Evolutionary conservation across 2,329 filamentous ascomycete genomes (phyloP), one percentile per base, ranked within the genome.

Genomic region (Talaromyces amestolkiae): DNA sequence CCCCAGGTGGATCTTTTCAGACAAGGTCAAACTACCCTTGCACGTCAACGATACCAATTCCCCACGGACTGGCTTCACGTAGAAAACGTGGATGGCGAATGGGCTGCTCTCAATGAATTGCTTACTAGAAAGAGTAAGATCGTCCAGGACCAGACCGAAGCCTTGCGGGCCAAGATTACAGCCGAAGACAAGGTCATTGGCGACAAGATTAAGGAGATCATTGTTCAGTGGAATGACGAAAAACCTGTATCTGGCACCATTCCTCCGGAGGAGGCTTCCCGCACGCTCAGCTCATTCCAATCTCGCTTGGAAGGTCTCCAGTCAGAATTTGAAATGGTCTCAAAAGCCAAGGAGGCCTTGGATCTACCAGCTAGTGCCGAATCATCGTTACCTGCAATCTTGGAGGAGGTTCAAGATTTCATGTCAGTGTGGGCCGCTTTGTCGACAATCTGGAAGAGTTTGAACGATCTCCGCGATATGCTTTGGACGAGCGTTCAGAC

Each of bases 401-500:
- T 98, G 17, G 94, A 98, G 76, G 95, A 99, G 79, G 93, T 99
- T 2, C 92, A 96, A 68, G 95, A 99, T 78, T 99, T 99, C 82
- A 96, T 97, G 80, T 97, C 94, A 22, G 95, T 99, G 10, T 99
- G 95, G 95, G 91, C 94, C 37, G 94, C 91, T 58, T 82, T 99
- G 59, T 94, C 92, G 27, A 96, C 93, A 6, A 97, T 99, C 68
- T 99, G 95, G 95, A 91, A 92, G 76, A 97, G 91, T 74, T 83
- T 99, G 66, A 95, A 97, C 73, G 94, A 98, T 73, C 90, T 97
- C 17, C 88, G 92, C 35, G 96, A 99, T 72, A 91, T 88, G 61
- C 85, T 96, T 1, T 99, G 96, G 96, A 96, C 90, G 65, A 97
- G 92, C 73, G 91, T 99, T 1, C 93, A 98, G 75, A 94, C 96